Base-by-base conservation (phyloP, 805 yeast species). In the Tetrapisispora taiwanensis region DNA sequence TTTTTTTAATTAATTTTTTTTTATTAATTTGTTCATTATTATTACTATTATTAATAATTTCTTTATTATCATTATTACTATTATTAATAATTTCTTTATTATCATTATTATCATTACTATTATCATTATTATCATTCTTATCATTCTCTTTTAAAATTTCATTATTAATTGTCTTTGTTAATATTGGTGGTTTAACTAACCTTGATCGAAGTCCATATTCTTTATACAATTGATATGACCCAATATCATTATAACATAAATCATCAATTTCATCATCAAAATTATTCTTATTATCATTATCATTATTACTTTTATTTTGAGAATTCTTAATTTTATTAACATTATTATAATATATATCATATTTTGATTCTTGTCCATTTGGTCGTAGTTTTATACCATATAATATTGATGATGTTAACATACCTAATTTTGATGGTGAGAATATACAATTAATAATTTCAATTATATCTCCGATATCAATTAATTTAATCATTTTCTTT, bases 381-480 rank as follows among this genome's bases (percentile, higher is more conserved):
- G 43, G 43, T 14, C 36, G 43, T 14, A 48, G 19, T 17, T 48
- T 48, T 7, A 47, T 42, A 15, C 50, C 51, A 34, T 54, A 57
- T 18, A 48, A 30, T 36, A 49, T 55, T 6, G 58, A 51, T n/a
- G 59, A 59, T 5, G 53, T 53, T 2, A 59, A 53, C 22, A 56
- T 53, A 9, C 61, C 61, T 27, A 56, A 41, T 15, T 52, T 48
- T 1, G 61, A 55, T 3, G 61, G 61, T 2, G 59, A 54, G n/a
- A 56, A 27, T 20, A 39, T n/a, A 19, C 24, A 35, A 4, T 31
- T 39, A 22, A 32, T 24, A 9, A 33, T 26, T 26, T 17, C 37
- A 9, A 24, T 17, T 10, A 26, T 32, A 4, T 4, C 20, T 3
- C n/a, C n/a, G 15, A 15, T 12, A 30, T 39, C 26, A 32, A 39